Base-by-base conservation (phyloP, 441 rosid species). In the Dalechampia spathulata region DNA sequence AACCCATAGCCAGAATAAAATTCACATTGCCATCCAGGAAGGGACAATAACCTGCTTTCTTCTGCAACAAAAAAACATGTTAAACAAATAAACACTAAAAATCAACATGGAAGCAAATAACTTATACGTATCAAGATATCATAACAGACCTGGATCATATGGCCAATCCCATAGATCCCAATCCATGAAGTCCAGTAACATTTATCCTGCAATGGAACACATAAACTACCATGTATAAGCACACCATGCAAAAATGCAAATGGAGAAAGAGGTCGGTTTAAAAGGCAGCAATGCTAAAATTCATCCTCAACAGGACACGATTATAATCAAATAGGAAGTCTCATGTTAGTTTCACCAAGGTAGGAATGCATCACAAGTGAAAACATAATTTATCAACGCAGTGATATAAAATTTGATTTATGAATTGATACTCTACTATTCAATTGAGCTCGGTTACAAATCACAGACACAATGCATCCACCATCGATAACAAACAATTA, bases 131-230 rank as follows among this genome's bases (percentile, higher is more conserved):
- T 30, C 4, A 3, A 30, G 3, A 26, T 15, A 55, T 10, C 41
- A 34, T 16, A 6, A 2, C 13, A n/a, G 5, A 66, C 79, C 77
- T 57, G 63, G 67, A 69, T 66, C 67, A 57, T 55, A 23, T 60
- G 82, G 68, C 40, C 77, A 75, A 68, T 75, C 80, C 90, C 90
- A 78, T 55, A 81, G 77, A 73, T 81, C 86, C 70, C 64, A 74
- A 26, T 63, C 78, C 80, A 77, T 76, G 32, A 49, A 52, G 32
- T 62, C 55, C 47, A 49, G 1, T 28, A 53, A 60, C 46, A 25
- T 51, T 68, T 67, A 62, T 58, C 71, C 80, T 67, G 75, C 50
- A 68, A 60, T 51, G 25, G 49, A 28, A 53, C 19, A 41, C 34
- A 36, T 12, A 47, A 15, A 60, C 25, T 38, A 32, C 32, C 43